These are phyloP conservation scores for Talaromyces stipitatus DNA, from an alignment of 495 filamentous ascomycete genomes.

Conservation along the genomic window DNA sequence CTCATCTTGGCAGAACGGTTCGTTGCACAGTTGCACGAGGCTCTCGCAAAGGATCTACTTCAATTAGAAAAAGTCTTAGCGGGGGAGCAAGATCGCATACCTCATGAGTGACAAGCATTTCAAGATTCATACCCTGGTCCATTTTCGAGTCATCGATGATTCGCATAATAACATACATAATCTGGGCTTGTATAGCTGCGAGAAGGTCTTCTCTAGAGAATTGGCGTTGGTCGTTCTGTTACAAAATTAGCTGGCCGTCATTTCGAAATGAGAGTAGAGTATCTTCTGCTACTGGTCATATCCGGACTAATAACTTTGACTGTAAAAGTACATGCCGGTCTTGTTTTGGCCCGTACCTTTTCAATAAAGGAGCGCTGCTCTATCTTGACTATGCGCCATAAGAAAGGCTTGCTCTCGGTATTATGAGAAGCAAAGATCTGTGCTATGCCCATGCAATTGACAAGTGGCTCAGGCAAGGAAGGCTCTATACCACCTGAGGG, in stretches of 20 bases:
- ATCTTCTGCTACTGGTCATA: no score
- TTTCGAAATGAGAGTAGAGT: not conserved
- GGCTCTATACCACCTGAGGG: not conserved
- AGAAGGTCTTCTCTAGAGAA: conserved; percentile 1
- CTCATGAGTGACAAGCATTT: not conserved
- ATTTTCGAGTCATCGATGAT: conserved; percentile 3
- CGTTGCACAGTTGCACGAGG: not conserved
- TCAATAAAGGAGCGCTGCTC: conserved; percentile 3
- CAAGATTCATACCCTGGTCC: not conserved
- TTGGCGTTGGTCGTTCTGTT: not conserved
- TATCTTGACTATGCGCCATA: conserved; percentile 8
- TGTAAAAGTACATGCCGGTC: no score
- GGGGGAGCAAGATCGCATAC: not conserved
- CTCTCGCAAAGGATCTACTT: conserved; percentile 1
- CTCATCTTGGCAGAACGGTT: conserved; percentile 1
- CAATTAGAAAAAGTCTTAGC: not conserved
- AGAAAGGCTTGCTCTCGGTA: conserved; percentile 8
- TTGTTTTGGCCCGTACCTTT: not conserved
- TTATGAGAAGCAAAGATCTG: conserved; percentile 13
- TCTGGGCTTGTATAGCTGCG: conserved; percentile 8
- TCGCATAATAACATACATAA: conserved; percentile 11
- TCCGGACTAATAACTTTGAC: no score
- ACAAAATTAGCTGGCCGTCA: not conserved
- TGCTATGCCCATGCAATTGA: conserved; percentile 15
- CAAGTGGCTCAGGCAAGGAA: conserved; percentile 8